Evolutionary conservation across 2,329 filamentous ascomycete species (phyloP).

Genomic region (Penicillium sp.): DNA sequence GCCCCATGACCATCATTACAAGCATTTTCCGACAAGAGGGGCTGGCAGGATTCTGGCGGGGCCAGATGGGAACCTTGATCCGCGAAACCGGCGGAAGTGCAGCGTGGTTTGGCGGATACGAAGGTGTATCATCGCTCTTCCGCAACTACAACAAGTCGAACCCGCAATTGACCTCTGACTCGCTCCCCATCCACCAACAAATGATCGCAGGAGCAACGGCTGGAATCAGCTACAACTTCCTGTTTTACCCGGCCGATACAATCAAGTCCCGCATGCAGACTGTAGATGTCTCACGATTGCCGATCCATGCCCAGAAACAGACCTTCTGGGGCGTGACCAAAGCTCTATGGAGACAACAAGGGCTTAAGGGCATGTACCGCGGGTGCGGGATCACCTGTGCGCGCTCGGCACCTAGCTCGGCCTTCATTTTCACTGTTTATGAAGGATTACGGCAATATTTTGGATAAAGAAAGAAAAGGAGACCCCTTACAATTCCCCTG

Average conservation of each 20-base stretch:
- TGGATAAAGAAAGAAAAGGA: conserved; percentile 27
- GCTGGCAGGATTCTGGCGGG: conserved; percentile 86
- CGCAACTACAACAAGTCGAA: conserved; percentile 46
- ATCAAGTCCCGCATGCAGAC: conserved; percentile 98
- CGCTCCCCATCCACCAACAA: conserved; percentile 80
- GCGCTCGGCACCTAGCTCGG: conserved; percentile 89
- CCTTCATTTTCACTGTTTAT: conserved; percentile 95
- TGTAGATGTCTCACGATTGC: conserved; percentile 55
- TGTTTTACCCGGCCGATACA: conserved; percentile 96
- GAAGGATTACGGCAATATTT: conserved; percentile 76
- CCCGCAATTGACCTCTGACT: conserved; percentile 39
- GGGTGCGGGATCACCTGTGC: conserved; percentile 92
- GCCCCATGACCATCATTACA: conserved; percentile 68
- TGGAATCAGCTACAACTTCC: conserved; percentile 92
- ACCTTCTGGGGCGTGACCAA: conserved; percentile 71
- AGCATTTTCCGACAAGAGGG: conserved; percentile 82
- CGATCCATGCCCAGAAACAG: conserved; percentile 51
- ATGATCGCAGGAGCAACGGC: conserved; percentile 82
- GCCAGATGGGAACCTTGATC: conserved; percentile 88
- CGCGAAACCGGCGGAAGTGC: conserved; percentile 90
- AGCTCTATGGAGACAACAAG: conserved; percentile 77
- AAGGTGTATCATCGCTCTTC: conserved; percentile 72
- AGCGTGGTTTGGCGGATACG: conserved; percentile 92
- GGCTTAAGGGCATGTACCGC: conserved; percentile 80
- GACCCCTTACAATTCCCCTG: not conserved